Evolutionary conservation across 176 grass and related monocot species (phyloP), one percentile per base, ranked within the genome.

Genomic region (Elaeis guineensis): DNA sequence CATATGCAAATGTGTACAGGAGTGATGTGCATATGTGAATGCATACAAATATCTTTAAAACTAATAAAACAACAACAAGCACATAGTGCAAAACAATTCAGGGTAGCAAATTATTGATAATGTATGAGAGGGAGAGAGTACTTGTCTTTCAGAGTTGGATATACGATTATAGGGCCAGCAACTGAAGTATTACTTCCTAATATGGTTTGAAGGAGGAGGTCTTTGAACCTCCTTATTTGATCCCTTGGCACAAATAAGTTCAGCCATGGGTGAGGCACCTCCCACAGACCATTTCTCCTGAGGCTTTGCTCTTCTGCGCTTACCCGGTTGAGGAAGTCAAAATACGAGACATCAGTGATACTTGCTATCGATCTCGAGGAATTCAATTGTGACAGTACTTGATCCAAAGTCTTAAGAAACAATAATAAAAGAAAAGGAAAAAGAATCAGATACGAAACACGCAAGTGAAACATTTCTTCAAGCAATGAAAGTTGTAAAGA

Each of bases 211-310:
- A 66, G 21, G 5, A 66, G 16, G 23, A 52, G 49, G 21, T 29
- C 49, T 22, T 29, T 26, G 20, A 66, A 66, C 17, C 50, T 19
- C 50, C 15, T 8, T 11, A 66, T 66, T 12, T 66, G 63, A 51
- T 52, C 2, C 63, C 14, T 52, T 2, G 49, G 49, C 5, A 66
- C 23, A 6, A 66, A 26, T 17, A 66, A 17, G 63, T 19, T 53
- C 16, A 66, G 21, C 63, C 63, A 66, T 28, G 63, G 63, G 50
- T 66, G 63, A 3, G 63, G 16, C 16, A 51, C 49, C 19, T 51
- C 50, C 63, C 63, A 66, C 22, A 51, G 22, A 49, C 50, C 50
- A 0, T 26, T 19, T 18, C 3, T 11, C 23, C 35, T 51, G 1
- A 52, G 23, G 21, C 3, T 28, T 16, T 12, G 5, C 63, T 66